phyloP scores from a whole-genome alignment of 2,329 filamentous ascomycete genomes.

The Phyllosticta citrichinensis region DNA sequence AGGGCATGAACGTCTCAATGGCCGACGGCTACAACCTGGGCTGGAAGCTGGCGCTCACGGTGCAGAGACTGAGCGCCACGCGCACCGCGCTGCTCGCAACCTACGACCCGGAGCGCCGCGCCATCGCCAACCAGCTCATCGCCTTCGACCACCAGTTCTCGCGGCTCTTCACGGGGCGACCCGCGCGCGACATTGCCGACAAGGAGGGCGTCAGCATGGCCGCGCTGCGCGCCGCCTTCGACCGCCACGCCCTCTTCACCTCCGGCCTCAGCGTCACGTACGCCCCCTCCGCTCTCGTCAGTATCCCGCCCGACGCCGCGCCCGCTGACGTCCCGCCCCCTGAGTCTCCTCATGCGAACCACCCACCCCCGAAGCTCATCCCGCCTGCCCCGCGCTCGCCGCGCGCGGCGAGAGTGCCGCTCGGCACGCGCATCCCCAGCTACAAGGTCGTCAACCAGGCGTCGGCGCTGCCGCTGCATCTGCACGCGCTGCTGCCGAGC shows the following conservation, averaged over 20 bases:
- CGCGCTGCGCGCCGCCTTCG: constrained; percentile 52
- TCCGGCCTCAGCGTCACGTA: constrained; percentile 51
- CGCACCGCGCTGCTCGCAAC: constrained; percentile 20
- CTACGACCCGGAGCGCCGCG: constrained; percentile 44
- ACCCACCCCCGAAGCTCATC: constrained; percentile 3
- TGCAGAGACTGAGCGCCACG: neutral
- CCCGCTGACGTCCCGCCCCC: constrained; percentile 37
- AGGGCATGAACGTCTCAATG: constrained; percentile 66
- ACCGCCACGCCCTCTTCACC: constrained; percentile 51
- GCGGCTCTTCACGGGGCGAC: constrained; percentile 37
- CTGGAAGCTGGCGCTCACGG: constrained; percentile 45
- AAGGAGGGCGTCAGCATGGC: constrained; percentile 52
- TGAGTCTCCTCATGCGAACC: constrained; percentile 30
- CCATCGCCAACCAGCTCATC: constrained; percentile 57
- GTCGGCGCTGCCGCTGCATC: constrained; percentile 46
- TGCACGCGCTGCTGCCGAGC: constrained; percentile 47
- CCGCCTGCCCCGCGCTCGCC: constrained; percentile 24
- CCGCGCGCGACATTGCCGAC: constrained; percentile 50
- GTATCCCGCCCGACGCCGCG: constrained; percentile 37
- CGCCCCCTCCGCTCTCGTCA: constrained; percentile 43
- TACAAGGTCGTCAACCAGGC: constrained; percentile 51
- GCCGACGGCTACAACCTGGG: constrained; percentile 53
- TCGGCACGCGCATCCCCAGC: constrained; percentile 50
- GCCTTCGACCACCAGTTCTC: constrained; percentile 41
- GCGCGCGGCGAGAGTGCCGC: constrained; percentile 36